Evolutionary conservation across 116 monocot genomes (phyloP), one percentile per base, ranked within the genome.

Genomic region (Posidonia oceanica): DNA sequence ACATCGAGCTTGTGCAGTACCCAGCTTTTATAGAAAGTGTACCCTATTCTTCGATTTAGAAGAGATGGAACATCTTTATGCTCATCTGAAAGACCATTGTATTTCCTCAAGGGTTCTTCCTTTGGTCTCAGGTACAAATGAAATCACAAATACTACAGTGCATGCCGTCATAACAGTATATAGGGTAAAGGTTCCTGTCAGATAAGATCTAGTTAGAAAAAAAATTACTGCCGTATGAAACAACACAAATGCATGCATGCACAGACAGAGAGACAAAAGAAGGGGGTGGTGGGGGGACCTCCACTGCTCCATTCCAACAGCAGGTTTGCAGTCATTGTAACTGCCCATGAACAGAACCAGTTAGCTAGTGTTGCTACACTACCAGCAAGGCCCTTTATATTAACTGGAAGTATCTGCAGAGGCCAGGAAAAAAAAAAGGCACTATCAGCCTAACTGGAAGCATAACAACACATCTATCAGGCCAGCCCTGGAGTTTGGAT

Each of bases 31-130:
- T 12, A 12, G 48, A 48, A 48, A 48, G 7, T 48, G 48, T 10
- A 48, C 7, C 2, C 48, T 48, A 0, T 10, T 48, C 48, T 3
- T 22, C 18, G 22, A 20, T 3, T 60, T 20, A 21, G 3, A 20
- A 60, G 29, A 29, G 21, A 23, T 10, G 22, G 4, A 60, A 6
- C 60, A 12, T 29, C 21, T 2, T 22, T 2, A 10, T 10, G 20
- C 63, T 86, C 83, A 96, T 80, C 96, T 75, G 75, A 96, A 96
- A 7, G 96, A 96, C 77, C 80, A 85, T 38, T 91, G 96, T 21
- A 96, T 96, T 74, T 96, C 96, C 71, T 96, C 91, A 1, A 96
- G 86, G 12, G 95, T 91, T 82, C 83, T 91, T 72, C 91, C 95
- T 70, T 96, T 96, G 39, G 95, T 95, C 75, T 95, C 95, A 16